Evolutionary conservation across 345 rosid species (phyloP), one percentile per base, ranked within the genome.

Genomic region (Balakata baccata): DNA sequence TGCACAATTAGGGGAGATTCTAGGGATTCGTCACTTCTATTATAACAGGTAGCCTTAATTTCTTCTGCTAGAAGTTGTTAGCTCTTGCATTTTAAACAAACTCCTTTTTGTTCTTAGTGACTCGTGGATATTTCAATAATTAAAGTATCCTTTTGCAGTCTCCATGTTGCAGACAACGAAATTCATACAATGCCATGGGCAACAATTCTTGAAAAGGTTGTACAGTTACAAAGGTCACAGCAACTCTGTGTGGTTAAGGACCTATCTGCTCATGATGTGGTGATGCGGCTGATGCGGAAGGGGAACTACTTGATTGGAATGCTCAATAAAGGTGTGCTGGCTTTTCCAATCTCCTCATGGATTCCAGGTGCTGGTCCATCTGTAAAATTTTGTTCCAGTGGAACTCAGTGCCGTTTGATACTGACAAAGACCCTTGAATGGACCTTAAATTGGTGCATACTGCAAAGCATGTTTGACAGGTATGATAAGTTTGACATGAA

Each of bases 381-480:
- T 63, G 89, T 89, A 70, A 90, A 84, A 84, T 78, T 71, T 71
- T 80, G 83, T 59, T 71, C 88, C 64, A 83, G 83, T 80, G 93
- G 88, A 64, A 71, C 75, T 60, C 83, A 75, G 47, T 80, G 85
- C 78, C 87, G 87, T 71, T 81, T 87, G 43, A 88, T 93, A 37
- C 83, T 96, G 66, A 90, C 98, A 60, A 96, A 96, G 87, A 90
- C 97, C 77, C 93, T 96, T 66, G 97, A 93, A 67, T 96, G 99
- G 99, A 93, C 93, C 70, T 85, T 96, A 64, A 96, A 90, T 85
- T 96, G 98, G 98, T 96, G 98, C 82, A 90, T 96, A 80, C 80
- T 96, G 81, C 98, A 96, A 86, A 91, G 95, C 91, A 96, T 96
- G 99, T 93, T 96, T 88, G 98, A 96, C 71, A 80, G 97, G 99